Percentiles rank a stretch among this genome's conserved stretches.
These are phyloP conservation scores for Fusarium pseudograminearum DNA, from an alignment of 2,329 filamentous ascomycete genomes.

Conservation along the genomic window DNA sequence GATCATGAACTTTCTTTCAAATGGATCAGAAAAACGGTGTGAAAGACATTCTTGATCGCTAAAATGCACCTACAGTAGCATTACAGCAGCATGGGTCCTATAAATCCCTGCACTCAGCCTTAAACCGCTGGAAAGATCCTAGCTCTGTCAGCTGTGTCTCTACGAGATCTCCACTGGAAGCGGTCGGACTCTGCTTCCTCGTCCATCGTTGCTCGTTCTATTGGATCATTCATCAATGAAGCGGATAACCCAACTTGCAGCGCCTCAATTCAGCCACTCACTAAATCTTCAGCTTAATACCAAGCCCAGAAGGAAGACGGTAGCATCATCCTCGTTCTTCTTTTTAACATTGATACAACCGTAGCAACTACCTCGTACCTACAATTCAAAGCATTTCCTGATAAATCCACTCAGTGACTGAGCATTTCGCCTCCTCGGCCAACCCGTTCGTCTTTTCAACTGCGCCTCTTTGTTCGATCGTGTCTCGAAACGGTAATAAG, in stretches of 20 bases:
- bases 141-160: conserved; percentile 42
- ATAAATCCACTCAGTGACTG: background rate
- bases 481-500: conserved; percentile 18
- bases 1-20: conserved; percentile 22
- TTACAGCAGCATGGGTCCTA: conserved; percentile 13
- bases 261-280: conserved; percentile 41
- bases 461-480: conserved; percentile 33
- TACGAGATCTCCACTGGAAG: conserved; percentile 25
- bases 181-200: conserved; percentile 25
- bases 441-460: conserved; percentile 6
- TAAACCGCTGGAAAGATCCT: conserved; percentile 41
- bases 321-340: background rate
- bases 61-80: conserved; percentile 15
- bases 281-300: conserved; percentile 29
- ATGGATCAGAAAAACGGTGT: conserved; percentile 13
- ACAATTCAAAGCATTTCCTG: conserved; percentile 7
- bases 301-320: background rate
- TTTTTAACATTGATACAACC: background rate
- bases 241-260: conserved; percentile 24
- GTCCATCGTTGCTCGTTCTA: background rate
- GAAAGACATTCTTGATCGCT: conserved; percentile 5
- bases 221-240: conserved; percentile 4
- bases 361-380: background rate
- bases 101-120: conserved; percentile 43
- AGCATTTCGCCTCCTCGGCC: background rate